Evolutionary conservation across 352 stramenopile species (phyloP).

Genomic region (Globisporangium okanoganense): DNA sequence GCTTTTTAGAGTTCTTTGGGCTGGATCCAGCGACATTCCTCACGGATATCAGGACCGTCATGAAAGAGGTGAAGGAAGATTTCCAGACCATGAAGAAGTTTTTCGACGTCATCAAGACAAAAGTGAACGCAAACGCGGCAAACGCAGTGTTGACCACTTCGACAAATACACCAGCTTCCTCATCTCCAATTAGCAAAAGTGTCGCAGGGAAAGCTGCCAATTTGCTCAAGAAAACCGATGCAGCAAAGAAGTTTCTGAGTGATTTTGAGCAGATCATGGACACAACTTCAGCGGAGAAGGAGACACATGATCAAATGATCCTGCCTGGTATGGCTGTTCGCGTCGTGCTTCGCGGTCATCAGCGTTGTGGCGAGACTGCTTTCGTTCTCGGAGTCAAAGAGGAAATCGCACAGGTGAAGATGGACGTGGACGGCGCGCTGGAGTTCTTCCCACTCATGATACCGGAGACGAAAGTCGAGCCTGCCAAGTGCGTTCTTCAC

Average conservation of each 20-base stretch:
- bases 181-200: background rate
- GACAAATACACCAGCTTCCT: conserved; percentile 7
- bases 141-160: conserved; percentile 17
- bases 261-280: conserved; percentile 60
- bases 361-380: conserved; percentile 69
- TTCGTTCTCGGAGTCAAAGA: conserved; percentile 66
- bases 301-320: conserved; percentile 34
- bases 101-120: conserved; percentile 53
- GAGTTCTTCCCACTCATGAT: conserved; percentile 75
- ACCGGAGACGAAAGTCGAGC: conserved; percentile 52
- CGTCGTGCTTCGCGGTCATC: conserved; percentile 71
- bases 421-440: conserved; percentile 73
- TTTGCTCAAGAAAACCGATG: conserved; percentile 39
- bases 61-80: conserved; percentile 67
- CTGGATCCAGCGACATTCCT: conserved; percentile 76
- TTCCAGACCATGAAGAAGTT: conserved; percentile 61
- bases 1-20: conserved; percentile 72
- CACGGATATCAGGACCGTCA: conserved; percentile 52
- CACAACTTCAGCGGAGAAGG: conserved; percentile 33
- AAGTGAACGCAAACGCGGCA: conserved; percentile 39
- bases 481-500: conserved; percentile 51
- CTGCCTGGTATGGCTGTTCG: conserved; percentile 53
- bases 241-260: conserved; percentile 48
- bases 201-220: conserved; percentile 7
- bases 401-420: conserved; percentile 68